Evolutionary conservation across 2,329 filamentous ascomycete species (phyloP).

Genomic region (Arthrobotrys megalospora): DNA sequence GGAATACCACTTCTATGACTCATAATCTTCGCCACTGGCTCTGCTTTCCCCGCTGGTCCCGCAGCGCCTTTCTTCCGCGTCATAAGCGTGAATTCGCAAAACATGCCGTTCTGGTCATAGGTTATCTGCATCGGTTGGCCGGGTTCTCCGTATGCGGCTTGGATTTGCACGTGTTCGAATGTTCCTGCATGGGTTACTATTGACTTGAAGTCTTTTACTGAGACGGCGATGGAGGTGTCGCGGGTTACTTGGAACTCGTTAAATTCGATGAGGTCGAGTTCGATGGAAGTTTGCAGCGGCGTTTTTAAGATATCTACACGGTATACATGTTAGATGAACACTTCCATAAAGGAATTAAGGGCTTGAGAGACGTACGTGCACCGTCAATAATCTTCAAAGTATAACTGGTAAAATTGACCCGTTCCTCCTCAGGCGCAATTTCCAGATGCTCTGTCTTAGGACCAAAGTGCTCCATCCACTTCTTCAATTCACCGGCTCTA

Average conservation of each 20-base stretch:
- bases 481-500: conserved; percentile 69
- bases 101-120: conserved; percentile 70
- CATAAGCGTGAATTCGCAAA: conserved; percentile 73
- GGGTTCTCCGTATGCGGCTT: conserved; percentile 71
- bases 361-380: conserved; percentile 66
- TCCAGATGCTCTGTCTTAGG: conserved; percentile 73
- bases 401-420: conserved; percentile 72
- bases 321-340: conserved; percentile 37
- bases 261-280: conserved; percentile 71
- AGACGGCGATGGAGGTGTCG: conserved; percentile 71
- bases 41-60: conserved; percentile 47
- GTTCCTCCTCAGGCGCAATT: conserved; percentile 69
- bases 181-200: conserved; percentile 72
- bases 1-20: conserved; percentile 17
- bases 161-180: conserved; percentile 68
- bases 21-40: conserved; percentile 51
- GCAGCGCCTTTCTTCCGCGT: conserved; percentile 66
- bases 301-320: conserved; percentile 71
- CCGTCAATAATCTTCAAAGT: conserved; percentile 72
- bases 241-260: conserved; percentile 71
- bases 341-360: background rate
- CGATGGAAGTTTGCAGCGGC: conserved; percentile 72
- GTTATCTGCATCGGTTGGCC: conserved; percentile 71
- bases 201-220: conserved; percentile 72
- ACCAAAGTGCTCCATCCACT: conserved; percentile 72